These are phyloP conservation scores for Rhododendron mucronatum DNA, from an alignment of 148 eudicot species.

Conservation along the genomic window DNA sequence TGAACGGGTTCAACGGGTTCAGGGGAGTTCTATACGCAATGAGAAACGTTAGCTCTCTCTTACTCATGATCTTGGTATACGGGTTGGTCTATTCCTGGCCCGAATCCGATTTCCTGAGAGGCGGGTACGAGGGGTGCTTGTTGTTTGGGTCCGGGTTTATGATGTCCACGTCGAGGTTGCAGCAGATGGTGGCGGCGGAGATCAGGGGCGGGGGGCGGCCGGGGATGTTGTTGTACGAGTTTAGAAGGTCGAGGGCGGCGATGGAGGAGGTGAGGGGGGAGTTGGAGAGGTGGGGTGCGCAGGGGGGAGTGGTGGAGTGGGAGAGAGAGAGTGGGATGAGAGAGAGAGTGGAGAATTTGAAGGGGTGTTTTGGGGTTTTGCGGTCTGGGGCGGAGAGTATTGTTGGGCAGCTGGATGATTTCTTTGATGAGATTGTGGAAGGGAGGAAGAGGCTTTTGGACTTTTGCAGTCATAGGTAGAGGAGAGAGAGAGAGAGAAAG, in stretches of 20 bases:
- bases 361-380: constrained; percentile 46
- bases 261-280: constrained; percentile 60
- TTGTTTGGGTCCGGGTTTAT: constrained; percentile 52
- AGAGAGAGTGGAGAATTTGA: constrained; percentile 49
- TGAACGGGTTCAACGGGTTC: constrained; percentile 63
- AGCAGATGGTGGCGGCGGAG: constrained; percentile 43
- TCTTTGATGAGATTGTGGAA: constrained; percentile 79
- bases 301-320: constrained; percentile 23
- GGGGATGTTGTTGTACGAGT: constrained; percentile 46
- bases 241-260: constrained; percentile 35
- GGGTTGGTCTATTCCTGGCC: constrained; percentile 55
- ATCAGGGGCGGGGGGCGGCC: constrained; percentile 19
- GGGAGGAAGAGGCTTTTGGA: constrained; percentile 69
- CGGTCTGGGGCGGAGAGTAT: constrained; percentile 53
- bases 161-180: constrained; percentile 49
- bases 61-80: constrained; percentile 44
- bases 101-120: constrained; percentile 29
- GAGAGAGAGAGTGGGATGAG: constrained; percentile 39
- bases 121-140: constrained; percentile 34
- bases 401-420: constrained; percentile 60
- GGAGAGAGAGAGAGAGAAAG: neutral
- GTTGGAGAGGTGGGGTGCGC: constrained; percentile 28
- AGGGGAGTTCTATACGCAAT: constrained; percentile 64
- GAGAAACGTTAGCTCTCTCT: constrained; percentile 60
- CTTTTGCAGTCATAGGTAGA: constrained; percentile 58